Evolutionary conservation across 2,329 filamentous ascomycete species (phyloP), one percentile per base, ranked within the genome.

Genomic region (Calonectria hongkongensis): DNA sequence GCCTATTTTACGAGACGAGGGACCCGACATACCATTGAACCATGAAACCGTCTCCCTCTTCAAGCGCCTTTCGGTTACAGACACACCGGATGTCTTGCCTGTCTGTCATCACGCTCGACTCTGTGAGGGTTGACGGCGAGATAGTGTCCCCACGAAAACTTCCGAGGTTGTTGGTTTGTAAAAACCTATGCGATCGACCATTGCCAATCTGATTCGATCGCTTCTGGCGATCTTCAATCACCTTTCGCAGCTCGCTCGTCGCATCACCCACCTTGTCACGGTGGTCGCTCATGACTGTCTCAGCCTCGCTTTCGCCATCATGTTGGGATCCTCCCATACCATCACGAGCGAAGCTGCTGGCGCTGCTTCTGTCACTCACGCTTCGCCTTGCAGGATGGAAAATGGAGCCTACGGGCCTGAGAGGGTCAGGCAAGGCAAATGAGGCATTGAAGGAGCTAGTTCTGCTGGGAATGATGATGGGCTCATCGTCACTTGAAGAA

Each of bases 401-500:
- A 27, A 88, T 86, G 51, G 87, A 86, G 2, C 85, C 85, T 2
- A 87, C 85, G 4, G 89, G 87, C 73, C 87, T 88, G 36, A 85
- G 82, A 0, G 89, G 88, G 67, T 90, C 88, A 0, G 89, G 89
- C 9, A 91, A 82, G 2, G 87, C 88, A 80, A 92, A 92, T 0
- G 91, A 92, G 18, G 84, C 79, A 58, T 81, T 82, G 68, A 92
- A 92, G 1, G 84, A 85, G 4, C 86, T 85, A 73, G 87, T 90
- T 51, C 90, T 87, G 79, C 90, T 92, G 36, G 91, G 91, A 47
- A 93, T 90, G 63, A 92, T 87, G 73, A 93, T 92, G 15, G 90
- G 90, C 70, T 93, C 91, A 67, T 93, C 91, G 73, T 93, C 91
- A 4, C 88, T 88, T 0, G 90, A 92, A 1, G 90, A 92, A 2